Evolutionary conservation across 306 rosid species (phyloP).

Genomic region (Heteromeles arbutifolia): DNA sequence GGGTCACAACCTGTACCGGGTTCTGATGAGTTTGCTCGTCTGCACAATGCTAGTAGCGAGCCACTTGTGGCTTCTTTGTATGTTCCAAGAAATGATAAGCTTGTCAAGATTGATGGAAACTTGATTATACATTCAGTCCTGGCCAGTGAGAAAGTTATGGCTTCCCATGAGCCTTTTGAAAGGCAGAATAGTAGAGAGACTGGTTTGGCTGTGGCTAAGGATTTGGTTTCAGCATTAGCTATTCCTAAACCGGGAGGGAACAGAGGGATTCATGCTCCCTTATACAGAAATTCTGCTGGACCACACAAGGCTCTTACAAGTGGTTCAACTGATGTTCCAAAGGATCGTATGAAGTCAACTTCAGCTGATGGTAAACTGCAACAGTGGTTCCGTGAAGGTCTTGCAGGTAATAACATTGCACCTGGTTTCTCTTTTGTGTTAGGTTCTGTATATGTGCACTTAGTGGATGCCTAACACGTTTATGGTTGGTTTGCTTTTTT

Average conservation of each 20-base stretch:
- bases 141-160: conserved; percentile 88
- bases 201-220: conserved; percentile 52
- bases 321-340: conserved; percentile 46
- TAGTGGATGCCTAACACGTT: background rate
- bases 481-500: background rate
- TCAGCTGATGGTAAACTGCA: conserved; percentile 82
- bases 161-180: conserved; percentile 36
- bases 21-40: conserved; percentile 28
- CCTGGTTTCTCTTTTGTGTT: background rate
- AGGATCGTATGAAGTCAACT: conserved; percentile 51
- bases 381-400: conserved; percentile 98
- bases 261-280: conserved; percentile 50
- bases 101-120: conserved; percentile 94
- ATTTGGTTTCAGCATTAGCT: conserved; percentile 62
- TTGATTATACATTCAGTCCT: conserved; percentile 87
- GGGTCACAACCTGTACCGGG: conserved; percentile 6
- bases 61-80: conserved; percentile 88
- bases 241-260: conserved; percentile 58
- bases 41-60: conserved; percentile 65
- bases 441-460: background rate
- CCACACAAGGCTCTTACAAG: conserved; percentile 63
- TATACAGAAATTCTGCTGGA: conserved; percentile 41
- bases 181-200: conserved; percentile 46
- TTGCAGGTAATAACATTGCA: conserved; percentile 54
- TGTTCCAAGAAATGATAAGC: conserved; percentile 90